phyloP scores from a whole-genome alignment of 148 eudicot genomes.

The Spergularia marina region DNA sequence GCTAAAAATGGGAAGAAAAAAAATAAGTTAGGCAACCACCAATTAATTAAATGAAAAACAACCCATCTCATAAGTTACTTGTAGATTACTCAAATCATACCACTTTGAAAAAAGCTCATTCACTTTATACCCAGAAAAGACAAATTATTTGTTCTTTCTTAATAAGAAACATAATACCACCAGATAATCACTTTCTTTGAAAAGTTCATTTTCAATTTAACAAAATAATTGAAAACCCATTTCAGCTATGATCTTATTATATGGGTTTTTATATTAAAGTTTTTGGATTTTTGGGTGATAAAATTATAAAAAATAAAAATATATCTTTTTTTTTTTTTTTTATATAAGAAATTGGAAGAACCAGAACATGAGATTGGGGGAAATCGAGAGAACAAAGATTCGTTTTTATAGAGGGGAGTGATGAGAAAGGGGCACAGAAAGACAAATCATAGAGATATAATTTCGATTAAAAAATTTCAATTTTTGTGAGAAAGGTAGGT shows the following conservation, averaged over 20 bases:
- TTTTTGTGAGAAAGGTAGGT: too few species aligned
- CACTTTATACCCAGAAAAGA: constrained; percentile 17
- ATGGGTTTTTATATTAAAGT: neutral
- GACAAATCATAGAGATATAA: neutral
- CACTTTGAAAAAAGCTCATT: constrained; percentile 11
- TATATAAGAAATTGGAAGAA: neutral
- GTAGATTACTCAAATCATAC: constrained; percentile 8
- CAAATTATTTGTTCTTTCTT: neutral
- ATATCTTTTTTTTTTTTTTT: neutral
- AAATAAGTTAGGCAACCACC: constrained; percentile 9
- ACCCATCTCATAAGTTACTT: neutral
- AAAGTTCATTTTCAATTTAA: neutral
- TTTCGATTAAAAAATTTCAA: too few species aligned
- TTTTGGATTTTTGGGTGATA: neutral
- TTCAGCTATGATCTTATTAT: neutral
- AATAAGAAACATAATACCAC: too few species aligned
- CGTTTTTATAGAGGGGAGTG: constrained; percentile 25
- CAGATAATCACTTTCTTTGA: neutral
- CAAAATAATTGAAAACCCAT: neutral
- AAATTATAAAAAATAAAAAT: too few species aligned
- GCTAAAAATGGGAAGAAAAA: neutral
- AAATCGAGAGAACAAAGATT: constrained; percentile 14
- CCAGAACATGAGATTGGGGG: neutral
- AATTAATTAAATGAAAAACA: too few species aligned
- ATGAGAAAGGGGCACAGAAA: neutral